A percentile compares a stretch with the other conserved stretches of the same genome.
These are phyloP conservation scores for Gryganskiella cystojenkinii DNA, from an alignment of 192 early-diverging fungal species.

Conservation along the genomic window DNA sequence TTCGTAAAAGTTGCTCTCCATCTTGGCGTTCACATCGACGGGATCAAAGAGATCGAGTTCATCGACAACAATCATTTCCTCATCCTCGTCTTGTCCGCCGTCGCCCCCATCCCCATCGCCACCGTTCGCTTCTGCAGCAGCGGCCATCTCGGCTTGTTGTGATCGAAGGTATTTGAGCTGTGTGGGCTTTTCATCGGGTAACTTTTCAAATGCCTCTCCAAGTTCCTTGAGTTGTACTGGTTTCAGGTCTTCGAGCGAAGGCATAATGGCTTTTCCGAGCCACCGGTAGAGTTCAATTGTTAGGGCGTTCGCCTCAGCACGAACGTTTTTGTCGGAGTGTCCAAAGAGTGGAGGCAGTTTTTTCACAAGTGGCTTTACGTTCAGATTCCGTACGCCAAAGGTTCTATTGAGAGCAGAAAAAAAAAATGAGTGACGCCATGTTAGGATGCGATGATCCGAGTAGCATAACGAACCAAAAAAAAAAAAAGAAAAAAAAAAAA, in stretches of 20 bases:
- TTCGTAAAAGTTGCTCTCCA: constrained; percentile 84
- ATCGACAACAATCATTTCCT: constrained; percentile 73
- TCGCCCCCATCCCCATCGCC: constrained; percentile 45
- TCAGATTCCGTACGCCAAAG: constrained; percentile 86
- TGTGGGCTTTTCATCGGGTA: constrained; percentile 68
- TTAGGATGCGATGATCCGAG: too few species aligned
- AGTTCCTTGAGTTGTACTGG: constrained; percentile 96
- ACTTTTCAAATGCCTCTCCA: constrained; percentile 81
- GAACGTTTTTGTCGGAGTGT: constrained; percentile 93
- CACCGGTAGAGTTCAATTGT: constrained; percentile 91
- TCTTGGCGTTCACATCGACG: constrained; percentile 89
- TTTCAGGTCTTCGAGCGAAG: constrained; percentile 86
- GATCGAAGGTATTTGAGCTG: constrained; percentile 83
- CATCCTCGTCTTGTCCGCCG: constrained; percentile 60
- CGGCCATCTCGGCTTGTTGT: constrained; percentile 73
- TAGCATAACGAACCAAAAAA: too few species aligned
- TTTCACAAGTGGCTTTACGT: constrained; percentile 89
- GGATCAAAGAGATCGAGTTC: constrained; percentile 88
- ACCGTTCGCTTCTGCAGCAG: constrained; percentile 44
- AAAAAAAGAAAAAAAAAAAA: too few species aligned
- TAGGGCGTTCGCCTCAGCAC: constrained; percentile 78
- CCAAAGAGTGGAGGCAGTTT: constrained; percentile 89
- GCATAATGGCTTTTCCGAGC: constrained; percentile 86
- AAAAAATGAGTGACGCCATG: too few species aligned
- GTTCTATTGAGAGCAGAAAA: constrained; percentile 42